Conservation (phyloP, 495 filamentous ascomycete genomes). For the Annulohypoxylon nitens region DNA sequence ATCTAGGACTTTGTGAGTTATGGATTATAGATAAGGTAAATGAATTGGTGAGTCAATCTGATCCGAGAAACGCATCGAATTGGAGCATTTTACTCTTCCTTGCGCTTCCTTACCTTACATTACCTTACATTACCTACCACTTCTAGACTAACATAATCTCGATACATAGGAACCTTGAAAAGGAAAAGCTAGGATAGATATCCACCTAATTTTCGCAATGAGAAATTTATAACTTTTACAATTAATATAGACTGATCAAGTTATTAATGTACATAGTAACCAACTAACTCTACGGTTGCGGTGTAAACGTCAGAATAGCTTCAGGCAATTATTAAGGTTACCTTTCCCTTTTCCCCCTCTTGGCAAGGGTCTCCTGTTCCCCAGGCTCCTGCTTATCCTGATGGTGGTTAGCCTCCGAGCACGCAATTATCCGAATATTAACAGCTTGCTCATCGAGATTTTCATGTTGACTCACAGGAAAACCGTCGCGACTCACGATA, state of each 20-base stretch:
- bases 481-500: constrained; percentile 19
- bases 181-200: not conserved
- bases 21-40: constrained; percentile 7
- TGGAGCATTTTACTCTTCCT: not conserved
- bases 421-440: constrained; percentile 42
- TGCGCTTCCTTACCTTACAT: not conserved
- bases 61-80: not conserved
- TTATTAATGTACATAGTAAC: not conserved
- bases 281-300: not conserved
- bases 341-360: constrained; percentile 29
- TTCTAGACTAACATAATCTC: constrained; percentile 8
- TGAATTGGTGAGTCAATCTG: not conserved
- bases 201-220: not conserved
- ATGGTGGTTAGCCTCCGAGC: constrained; percentile 29
- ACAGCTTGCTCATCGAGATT: constrained; percentile 26
- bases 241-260: not conserved
- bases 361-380: constrained; percentile 31
- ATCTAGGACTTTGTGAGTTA: constrained; percentile 1
- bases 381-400: constrained; percentile 28
- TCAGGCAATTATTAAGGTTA: constrained; percentile 31
- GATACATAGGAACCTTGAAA: not conserved
- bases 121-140: not conserved
- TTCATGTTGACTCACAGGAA: constrained; percentile 1
- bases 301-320: constrained; percentile 28
- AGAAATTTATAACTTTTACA: not conserved